Conservation (phyloP, 306 rosid species). For the Ochetophila trinervis region DNA sequence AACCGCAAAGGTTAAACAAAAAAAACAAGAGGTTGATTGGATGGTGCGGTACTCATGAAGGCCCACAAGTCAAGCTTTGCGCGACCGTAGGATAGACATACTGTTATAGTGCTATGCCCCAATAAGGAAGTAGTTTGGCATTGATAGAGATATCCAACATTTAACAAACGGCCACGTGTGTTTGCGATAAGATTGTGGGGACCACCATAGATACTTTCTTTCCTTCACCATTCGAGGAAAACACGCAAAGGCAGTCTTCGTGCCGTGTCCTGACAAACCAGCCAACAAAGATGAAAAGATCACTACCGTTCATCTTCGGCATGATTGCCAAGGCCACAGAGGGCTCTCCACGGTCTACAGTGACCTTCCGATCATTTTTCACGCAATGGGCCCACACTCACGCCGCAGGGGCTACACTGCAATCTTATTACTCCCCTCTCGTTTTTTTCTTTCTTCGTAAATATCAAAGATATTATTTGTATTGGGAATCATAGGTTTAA, state of each 20-base stretch:
- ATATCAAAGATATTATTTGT: no score
- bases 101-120: not conserved
- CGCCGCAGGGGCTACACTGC: no score
- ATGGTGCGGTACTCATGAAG: not conserved
- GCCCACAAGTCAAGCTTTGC: conserved; percentile 1
- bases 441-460: no score
- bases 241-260: not conserved
- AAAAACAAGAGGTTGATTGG: not conserved
- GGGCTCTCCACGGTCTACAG: no score
- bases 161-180: no score
- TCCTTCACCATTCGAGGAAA: not conserved
- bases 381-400: no score
- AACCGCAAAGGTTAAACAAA: no score
- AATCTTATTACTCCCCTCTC: no score
- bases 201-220: not conserved
- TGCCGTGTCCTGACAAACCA: conserved; percentile 4
- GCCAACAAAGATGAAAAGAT: not conserved
- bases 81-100: not conserved
- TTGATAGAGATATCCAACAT: not conserved
- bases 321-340: no score
- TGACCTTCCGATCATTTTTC: no score
- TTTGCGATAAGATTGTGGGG: not conserved
- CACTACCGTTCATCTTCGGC: not conserved
- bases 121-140: not conserved
- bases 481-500: no score